phyloP scores from a whole-genome alignment of 164 flowering plant species.

The Amborella trichopoda region DNA sequence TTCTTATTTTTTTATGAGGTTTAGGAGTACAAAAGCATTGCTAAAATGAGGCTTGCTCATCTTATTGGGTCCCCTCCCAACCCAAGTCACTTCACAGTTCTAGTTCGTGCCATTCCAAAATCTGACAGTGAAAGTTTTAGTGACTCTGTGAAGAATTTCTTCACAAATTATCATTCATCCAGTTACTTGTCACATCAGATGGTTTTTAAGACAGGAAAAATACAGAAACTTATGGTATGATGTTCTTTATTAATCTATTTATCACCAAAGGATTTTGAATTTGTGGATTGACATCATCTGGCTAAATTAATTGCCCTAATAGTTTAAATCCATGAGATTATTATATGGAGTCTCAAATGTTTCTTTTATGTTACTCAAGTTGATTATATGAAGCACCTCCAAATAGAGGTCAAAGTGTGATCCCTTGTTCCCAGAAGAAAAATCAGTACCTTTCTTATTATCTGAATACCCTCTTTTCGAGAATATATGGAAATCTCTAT shows the following conservation, averaged over 20 bases:
- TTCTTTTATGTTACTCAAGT: too few species aligned
- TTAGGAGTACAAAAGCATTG: conserved; percentile 69
- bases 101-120: conserved; percentile 82
- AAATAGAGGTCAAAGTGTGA: too few species aligned
- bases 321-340: too few species aligned
- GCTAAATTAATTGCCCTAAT: too few species aligned
- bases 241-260: not conserved
- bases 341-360: too few species aligned
- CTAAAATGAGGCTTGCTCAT: conserved; percentile 55
- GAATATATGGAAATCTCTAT: too few species aligned
- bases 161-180: conserved; percentile 61
- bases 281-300: too few species aligned
- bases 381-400: too few species aligned
- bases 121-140: conserved; percentile 48
- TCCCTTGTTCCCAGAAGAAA: too few species aligned
- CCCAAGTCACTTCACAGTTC: conserved; percentile 80
- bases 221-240: conserved; percentile 75
- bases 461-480: too few species aligned
- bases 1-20: conserved; percentile 1
- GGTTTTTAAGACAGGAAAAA: conserved; percentile 56
- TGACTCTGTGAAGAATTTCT: conserved; percentile 47
- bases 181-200: conserved; percentile 86
- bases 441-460: too few species aligned
- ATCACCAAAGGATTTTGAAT: too few species aligned
- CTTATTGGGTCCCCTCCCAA: conserved; percentile 36